These are phyloP conservation scores for Paecilomyces fulvus DNA, from an alignment of 2,329 filamentous ascomycete genomes.

Conservation along the genomic window DNA sequence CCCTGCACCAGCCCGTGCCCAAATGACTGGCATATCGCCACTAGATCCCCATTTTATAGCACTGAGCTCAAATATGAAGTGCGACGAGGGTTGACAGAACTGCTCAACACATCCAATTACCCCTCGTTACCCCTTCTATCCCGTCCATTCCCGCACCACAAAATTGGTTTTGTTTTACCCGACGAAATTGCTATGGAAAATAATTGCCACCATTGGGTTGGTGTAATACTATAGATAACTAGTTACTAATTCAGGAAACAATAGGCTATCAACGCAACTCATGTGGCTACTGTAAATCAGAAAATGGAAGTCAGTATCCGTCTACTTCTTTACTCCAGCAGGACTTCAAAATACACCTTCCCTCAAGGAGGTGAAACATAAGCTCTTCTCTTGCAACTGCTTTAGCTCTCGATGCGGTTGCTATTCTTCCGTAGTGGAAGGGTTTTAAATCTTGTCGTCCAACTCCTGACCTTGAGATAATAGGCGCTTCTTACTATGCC, in stretches of 20 bases:
- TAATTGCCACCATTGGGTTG: not conserved
- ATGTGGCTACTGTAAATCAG: slow-evolving; percentile 42
- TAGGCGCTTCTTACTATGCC: slow-evolving; percentile 40
- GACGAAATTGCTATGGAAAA: not conserved
- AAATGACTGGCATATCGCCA: slow-evolving; percentile 18
- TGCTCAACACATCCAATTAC: not conserved
- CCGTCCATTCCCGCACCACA: not conserved
- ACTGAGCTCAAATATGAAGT: not conserved
- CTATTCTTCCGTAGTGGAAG: slow-evolving; percentile 1
- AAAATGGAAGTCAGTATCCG: slow-evolving; percentile 35
- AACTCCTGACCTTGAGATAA: slow-evolving; percentile 4
- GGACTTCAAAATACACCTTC: not conserved
- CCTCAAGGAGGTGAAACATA: not conserved
- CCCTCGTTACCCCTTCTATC: not conserved
- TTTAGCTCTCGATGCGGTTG: not conserved
- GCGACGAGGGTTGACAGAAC: not conserved
- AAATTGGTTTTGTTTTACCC: not conserved
- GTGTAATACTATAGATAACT: not conserved
- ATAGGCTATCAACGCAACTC: slow-evolving; percentile 40
- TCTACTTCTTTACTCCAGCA: not conserved
- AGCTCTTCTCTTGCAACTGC: not conserved
- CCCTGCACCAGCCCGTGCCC: slow-evolving; percentile 22
- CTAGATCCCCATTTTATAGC: not conserved
- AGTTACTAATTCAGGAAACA: not conserved
- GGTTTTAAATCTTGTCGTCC: slow-evolving; percentile 2